phyloP scores from a whole-genome alignment of 495 filamentous ascomycete genomes.

The Penicillium desertorum region DNA sequence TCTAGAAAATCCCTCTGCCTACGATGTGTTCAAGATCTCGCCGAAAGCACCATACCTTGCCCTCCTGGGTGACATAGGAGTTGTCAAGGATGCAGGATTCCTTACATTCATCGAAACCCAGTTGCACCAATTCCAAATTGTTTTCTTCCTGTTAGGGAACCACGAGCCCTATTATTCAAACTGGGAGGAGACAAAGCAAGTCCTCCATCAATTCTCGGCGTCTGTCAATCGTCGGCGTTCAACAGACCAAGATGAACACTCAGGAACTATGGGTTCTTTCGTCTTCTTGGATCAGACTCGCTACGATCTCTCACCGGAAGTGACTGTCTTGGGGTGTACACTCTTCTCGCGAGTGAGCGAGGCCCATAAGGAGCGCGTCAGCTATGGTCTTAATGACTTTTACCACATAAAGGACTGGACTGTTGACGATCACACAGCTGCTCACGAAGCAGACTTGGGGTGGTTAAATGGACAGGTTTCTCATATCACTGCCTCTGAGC shows the following conservation, averaged over 20 bases:
- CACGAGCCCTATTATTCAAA: constrained; percentile 54
- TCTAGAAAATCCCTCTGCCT: constrained; percentile 47
- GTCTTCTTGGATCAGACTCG: constrained; percentile 30
- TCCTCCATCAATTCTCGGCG: constrained; percentile 23
- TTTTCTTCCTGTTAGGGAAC: constrained; percentile 57
- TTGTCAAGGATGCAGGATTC: constrained; percentile 39
- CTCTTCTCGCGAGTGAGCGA: constrained; percentile 27
- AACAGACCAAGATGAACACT: constrained; percentile 1
- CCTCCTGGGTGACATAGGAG: constrained; percentile 59
- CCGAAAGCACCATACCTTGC: constrained; percentile 52
- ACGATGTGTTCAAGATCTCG: constrained; percentile 47
- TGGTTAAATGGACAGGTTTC: constrained; percentile 54
- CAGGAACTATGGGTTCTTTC: constrained; percentile 21
- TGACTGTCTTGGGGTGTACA: constrained; percentile 44
- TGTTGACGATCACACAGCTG: constrained; percentile 41
- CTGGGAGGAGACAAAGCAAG: constrained; percentile 35
- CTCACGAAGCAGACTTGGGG: constrained; percentile 41
- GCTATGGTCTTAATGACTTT: constrained; percentile 49
- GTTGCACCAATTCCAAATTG: constrained; percentile 43
- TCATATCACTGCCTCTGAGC: constrained; percentile 32
- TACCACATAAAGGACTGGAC: constrained; percentile 48
- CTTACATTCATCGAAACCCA: constrained; percentile 46
- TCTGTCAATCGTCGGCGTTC: constrained; percentile 13
- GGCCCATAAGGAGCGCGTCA: constrained; percentile 25
- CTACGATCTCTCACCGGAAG: constrained; percentile 24